Evolutionary conservation across 2,329 filamentous ascomycete genomes (phyloP).

Genomic region (Ascomycota sp.): DNA sequence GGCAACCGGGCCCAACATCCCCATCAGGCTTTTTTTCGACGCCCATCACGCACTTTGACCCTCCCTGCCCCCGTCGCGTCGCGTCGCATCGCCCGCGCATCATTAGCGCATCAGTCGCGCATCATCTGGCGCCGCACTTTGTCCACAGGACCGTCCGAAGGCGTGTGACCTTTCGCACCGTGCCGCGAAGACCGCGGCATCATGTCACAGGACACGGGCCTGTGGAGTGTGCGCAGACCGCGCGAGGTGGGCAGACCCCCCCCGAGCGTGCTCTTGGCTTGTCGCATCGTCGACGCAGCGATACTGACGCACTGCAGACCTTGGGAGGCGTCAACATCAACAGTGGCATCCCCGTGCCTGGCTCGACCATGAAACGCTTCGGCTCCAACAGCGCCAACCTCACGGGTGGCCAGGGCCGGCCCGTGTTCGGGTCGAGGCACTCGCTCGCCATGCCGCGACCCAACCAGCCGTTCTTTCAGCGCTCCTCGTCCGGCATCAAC

Average conservation of each 20-base stretch:
- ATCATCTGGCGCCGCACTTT: too few species aligned
- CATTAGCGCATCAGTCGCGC: too few species aligned
- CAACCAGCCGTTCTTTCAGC: constrained; percentile 70
- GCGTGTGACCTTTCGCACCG: too few species aligned
- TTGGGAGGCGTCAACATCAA: constrained; percentile 69
- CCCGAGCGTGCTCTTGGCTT: background rate
- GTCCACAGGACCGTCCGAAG: too few species aligned
- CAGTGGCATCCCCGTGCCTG: constrained; percentile 71
- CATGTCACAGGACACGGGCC: constrained; percentile 74
- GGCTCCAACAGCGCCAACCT: constrained; percentile 54
- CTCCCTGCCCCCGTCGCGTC: too few species aligned
- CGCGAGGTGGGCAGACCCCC: constrained; percentile 51
- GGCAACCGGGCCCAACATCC: too few species aligned
- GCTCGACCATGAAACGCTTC: constrained; percentile 84
- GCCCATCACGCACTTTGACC: too few species aligned
- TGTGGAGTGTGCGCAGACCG: constrained; percentile 81
- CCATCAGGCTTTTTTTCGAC: too few species aligned
- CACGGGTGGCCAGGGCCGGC: constrained; percentile 53
- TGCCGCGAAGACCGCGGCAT: too few species aligned
- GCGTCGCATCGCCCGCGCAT: too few species aligned
- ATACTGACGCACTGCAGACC: constrained; percentile 36
- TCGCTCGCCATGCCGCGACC: constrained; percentile 71
- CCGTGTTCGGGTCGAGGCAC: constrained; percentile 64
- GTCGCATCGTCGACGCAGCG: constrained; percentile 4
- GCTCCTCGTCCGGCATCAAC: constrained; percentile 66